Conservation (phyloP, 306 rosid genomes). For the Styphnolobium japonicum region DNA sequence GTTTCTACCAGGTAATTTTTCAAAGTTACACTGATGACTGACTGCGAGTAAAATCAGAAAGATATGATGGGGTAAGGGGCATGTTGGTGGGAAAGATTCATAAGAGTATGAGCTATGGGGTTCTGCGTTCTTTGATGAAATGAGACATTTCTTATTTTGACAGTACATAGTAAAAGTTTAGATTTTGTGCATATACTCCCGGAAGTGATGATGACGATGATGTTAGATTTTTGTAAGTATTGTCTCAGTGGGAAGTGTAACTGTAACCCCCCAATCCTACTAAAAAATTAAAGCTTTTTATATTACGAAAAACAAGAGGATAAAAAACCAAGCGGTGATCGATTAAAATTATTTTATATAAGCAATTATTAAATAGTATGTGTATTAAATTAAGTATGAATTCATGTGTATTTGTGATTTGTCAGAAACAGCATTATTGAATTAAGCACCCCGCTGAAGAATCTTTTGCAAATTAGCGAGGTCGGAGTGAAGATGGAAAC, state of each 20-base stretch:
- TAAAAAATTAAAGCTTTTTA: background rate
- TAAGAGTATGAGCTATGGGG: conserved; percentile 36
- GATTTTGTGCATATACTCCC: conserved; percentile 51
- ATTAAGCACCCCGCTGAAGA: conserved; percentile 24
- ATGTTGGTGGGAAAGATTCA: conserved; percentile 37
- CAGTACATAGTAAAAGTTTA: conserved; percentile 53
- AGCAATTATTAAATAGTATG: background rate
- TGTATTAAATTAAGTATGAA: background rate
- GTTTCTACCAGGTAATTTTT: no score
- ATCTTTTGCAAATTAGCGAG: conserved; percentile 29
- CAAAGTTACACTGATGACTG: conserved; percentile 40
- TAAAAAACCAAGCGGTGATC: background rate
- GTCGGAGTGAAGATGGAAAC: conserved; percentile 26
- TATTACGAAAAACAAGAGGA: conserved; percentile 21
- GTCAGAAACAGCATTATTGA: conserved; percentile 5
- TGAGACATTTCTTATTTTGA: conserved; percentile 49
- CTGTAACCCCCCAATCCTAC: conserved; percentile 27
- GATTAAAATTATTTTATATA: background rate
- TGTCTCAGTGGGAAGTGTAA: conserved; percentile 8
- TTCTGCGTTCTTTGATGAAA: conserved; percentile 43
- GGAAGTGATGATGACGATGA: conserved; percentile 31
- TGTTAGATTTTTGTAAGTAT: conserved; percentile 36
- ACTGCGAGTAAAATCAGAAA: conserved; percentile 40
- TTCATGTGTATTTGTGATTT: conserved; percentile 8
- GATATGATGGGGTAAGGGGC: conserved; percentile 72